Base-by-base conservation (phyloP, 495 filamentous ascomycete species). In the Hypoxylon cercidicola region DNA sequence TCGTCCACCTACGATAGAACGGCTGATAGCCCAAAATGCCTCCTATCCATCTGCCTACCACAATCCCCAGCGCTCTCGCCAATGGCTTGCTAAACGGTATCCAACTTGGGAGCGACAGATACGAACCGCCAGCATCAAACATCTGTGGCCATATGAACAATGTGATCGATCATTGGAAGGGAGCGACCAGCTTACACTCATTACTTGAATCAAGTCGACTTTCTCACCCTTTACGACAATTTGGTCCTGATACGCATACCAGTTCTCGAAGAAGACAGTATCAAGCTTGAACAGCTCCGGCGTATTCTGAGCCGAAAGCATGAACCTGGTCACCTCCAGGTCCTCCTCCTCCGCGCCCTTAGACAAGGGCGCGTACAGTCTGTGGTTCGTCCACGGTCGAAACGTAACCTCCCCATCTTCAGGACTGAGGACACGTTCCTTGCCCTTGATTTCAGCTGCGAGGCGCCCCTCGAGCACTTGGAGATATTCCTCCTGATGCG, bases 231-330 rank as follows among this genome's bases (percentile, higher is more conserved):
- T 47, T n/a, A 79, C 53, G 4, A 82, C 35, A 8, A 81, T 64
- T 41, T 78, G 76, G 53, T 84, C 79, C 70, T 81, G 81, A 51
- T 83, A 83, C 18, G 72, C 76, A 62, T 84, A 84, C 82, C 81
- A 85, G 47, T 85, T 85, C 70, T 84, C 76, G 41, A 85, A 84
- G 71, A 85, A 85, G 28, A 79, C 65, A 1, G 68, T 73, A 70
- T 84, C 78, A 3, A 83, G 74, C 56, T 70, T 58, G 50, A 76
- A 81, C 32, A 62, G 32, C 44, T 75, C 66, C 13, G 52, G 43
- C 2, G 77, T 74, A 10, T 64, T 69, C 60, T 69, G 55, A 1
- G 74, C 79, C 11, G 71, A 74, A 23, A 76, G 69, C 51, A 74
- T 13, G 43, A 76, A 75, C 21, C 37, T 67, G 19, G 60, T 62